Percentiles rank a stretch among this genome's conserved stretches.
phyloP scores from a whole-genome alignment of 768 basidiomycete genomes.

The Boletus speciosus region DNA sequence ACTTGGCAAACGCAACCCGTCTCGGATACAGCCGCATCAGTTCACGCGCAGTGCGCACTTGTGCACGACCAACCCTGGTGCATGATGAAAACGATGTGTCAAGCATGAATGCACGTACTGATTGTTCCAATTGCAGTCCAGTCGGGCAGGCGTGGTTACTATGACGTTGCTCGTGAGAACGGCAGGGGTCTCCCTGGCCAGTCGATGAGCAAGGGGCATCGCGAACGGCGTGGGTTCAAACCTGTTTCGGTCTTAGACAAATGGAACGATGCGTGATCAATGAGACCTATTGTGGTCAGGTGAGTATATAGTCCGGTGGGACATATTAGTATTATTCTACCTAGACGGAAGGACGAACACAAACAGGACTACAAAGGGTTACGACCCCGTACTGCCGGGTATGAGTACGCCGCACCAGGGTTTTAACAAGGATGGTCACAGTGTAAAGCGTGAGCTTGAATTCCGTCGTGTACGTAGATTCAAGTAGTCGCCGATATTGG shows the following conservation, averaged over 20 bases:
- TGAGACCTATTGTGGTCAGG: not conserved
- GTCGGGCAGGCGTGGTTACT: not conserved
- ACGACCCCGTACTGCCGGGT: no score
- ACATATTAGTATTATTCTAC: not conserved
- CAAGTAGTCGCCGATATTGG: not conserved
- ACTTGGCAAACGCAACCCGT: no score
- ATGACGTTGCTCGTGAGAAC: not conserved
- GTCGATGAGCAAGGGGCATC: not conserved
- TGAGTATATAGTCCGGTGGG: not conserved
- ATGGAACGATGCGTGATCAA: no score
- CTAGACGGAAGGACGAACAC: not conserved
- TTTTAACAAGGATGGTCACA: no score
- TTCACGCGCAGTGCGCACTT: no score
- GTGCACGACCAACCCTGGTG: not conserved
- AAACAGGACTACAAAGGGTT: no score
- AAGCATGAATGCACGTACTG: no score
- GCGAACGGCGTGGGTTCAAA: no score
- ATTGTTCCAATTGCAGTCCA: no score
- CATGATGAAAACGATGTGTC: not conserved
- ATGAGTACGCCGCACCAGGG: not conserved
- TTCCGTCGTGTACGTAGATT: not conserved
- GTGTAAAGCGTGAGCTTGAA: not conserved
- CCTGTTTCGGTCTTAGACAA: no score
- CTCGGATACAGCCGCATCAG: no score
- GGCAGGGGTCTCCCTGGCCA: no score